Evolutionary conservation across 2,329 filamentous ascomycete species (phyloP).

Genomic region (Chaetomium strumarium): DNA sequence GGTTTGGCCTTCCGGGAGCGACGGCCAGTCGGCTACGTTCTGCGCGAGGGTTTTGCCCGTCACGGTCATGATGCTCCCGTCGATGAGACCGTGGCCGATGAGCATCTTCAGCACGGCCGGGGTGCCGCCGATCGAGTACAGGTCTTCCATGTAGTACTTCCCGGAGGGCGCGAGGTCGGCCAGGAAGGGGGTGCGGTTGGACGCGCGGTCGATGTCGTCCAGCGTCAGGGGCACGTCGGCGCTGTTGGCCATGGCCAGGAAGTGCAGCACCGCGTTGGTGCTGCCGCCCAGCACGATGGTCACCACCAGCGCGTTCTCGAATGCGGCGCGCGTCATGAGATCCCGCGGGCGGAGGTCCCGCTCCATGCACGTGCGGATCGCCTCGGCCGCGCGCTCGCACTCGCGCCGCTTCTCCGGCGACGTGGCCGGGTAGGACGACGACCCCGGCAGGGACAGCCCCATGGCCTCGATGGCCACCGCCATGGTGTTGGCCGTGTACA

Average conservation of each 20-base stretch:
- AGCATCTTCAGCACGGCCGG: slow-evolving; percentile 82
- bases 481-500: slow-evolving; percentile 96
- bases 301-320: slow-evolving; percentile 84
- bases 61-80: slow-evolving; percentile 73
- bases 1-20: slow-evolving; percentile 68
- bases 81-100: slow-evolving; percentile 66
- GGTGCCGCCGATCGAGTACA: slow-evolving; percentile 80
- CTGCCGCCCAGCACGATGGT: slow-evolving; percentile 90
- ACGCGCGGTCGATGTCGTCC: slow-evolving; percentile 77
- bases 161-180: slow-evolving; percentile 81
- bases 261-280: slow-evolving; percentile 83
- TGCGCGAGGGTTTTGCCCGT: slow-evolving; percentile 79
- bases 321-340: slow-evolving; percentile 70
- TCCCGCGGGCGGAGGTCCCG: slow-evolving; percentile 75
- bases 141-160: slow-evolving; percentile 76
- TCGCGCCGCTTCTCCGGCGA: slow-evolving; percentile 82
- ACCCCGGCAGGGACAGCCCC: slow-evolving; percentile 75
- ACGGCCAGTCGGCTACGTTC: slow-evolving; percentile 72
- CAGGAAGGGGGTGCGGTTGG: slow-evolving; percentile 77
- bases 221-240: slow-evolving; percentile 71
- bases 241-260: slow-evolving; percentile 84
- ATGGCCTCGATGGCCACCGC: slow-evolving; percentile 85
- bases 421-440: slow-evolving; percentile 73
- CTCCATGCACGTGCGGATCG: slow-evolving; percentile 74
- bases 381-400: slow-evolving; percentile 73